A percentile compares a stretch with the other conserved stretches of the same genome.
Conservation (phyloP, 345 rosid genomes). For the Heritiera littoralis region DNA sequence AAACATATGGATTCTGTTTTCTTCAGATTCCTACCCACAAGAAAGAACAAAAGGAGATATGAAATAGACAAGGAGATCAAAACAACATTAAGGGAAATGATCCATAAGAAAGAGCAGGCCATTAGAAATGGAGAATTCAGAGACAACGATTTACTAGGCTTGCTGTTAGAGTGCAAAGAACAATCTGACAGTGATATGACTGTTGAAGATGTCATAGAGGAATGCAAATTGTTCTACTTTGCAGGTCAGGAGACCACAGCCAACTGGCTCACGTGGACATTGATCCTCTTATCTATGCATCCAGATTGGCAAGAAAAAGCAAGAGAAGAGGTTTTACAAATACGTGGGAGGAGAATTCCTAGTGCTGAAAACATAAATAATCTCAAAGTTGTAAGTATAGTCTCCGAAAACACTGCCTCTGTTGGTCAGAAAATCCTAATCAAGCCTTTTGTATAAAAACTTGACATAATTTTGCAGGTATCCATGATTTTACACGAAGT, state of each 20-base stretch:
- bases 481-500: constrained; percentile 24
- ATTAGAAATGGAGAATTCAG: neutral
- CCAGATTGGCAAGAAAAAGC: constrained; percentile 39
- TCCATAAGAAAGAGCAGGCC: constrained; percentile 27
- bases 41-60: constrained; percentile 28
- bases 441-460: neutral
- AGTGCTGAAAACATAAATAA: constrained; percentile 18
- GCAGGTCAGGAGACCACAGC: constrained; percentile 49
- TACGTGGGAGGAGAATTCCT: constrained; percentile 24
- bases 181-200: constrained; percentile 7
- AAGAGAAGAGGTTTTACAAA: constrained; percentile 28
- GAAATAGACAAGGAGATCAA: constrained; percentile 28
- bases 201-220: constrained; percentile 23
- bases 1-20: neutral
- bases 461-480: neutral
- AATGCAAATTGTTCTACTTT: constrained; percentile 31
- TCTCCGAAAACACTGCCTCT: neutral
- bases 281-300: constrained; percentile 26
- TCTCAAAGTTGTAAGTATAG: constrained; percentile 32
- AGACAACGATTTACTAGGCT: constrained; percentile 21
- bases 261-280: constrained; percentile 32
- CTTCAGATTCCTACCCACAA: constrained; percentile 29
- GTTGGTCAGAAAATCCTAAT: neutral
- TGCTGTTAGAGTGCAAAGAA: constrained; percentile 23
- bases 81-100: constrained; percentile 16